phyloP scores from a whole-genome alignment of 352 stramenopile species.

The Globisporangium solare region DNA sequence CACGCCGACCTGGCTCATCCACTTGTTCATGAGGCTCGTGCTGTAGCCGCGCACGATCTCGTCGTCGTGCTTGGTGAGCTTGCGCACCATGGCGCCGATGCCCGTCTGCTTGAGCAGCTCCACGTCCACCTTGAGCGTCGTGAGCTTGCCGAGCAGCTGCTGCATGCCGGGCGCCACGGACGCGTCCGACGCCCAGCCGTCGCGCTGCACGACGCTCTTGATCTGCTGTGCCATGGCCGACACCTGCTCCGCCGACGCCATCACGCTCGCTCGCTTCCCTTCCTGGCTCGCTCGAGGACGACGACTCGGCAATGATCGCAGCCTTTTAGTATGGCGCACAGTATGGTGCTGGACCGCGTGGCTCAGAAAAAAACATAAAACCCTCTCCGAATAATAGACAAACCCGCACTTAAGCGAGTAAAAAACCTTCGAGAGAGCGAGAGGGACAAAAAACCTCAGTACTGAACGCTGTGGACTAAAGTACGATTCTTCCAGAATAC shows the following conservation, averaged over 20 bases:
- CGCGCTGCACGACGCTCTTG: constrained; percentile 47
- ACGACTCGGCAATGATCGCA: not conserved
- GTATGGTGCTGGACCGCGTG: not conserved
- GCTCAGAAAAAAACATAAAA: too few species aligned
- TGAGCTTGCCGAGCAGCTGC: constrained; percentile 64
- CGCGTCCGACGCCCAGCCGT: constrained; percentile 60
- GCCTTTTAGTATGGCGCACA: constrained; percentile 8
- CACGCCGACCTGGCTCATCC: constrained; percentile 71
- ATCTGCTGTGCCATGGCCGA: constrained; percentile 68
- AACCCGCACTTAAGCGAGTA: not conserved
- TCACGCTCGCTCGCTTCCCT: too few species aligned
- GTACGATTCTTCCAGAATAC: not conserved
- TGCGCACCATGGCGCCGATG: constrained; percentile 79
- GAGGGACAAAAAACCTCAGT: not conserved
- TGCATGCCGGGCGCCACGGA: constrained; percentile 61
- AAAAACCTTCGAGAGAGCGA: not conserved
- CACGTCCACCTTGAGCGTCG: constrained; percentile 71
- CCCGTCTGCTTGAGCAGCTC: constrained; percentile 70
- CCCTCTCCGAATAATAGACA: not conserved
- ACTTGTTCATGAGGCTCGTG: constrained; percentile 77
- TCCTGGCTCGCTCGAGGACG: too few species aligned
- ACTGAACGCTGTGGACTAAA: not conserved
- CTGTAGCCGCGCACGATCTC: constrained; percentile 79
- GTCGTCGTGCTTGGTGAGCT: constrained; percentile 83
- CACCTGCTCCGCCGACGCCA: constrained; percentile 45